Conservation (phyloP, 768 basidiomycete genomes). For the Lyophyllum atratum region DNA sequence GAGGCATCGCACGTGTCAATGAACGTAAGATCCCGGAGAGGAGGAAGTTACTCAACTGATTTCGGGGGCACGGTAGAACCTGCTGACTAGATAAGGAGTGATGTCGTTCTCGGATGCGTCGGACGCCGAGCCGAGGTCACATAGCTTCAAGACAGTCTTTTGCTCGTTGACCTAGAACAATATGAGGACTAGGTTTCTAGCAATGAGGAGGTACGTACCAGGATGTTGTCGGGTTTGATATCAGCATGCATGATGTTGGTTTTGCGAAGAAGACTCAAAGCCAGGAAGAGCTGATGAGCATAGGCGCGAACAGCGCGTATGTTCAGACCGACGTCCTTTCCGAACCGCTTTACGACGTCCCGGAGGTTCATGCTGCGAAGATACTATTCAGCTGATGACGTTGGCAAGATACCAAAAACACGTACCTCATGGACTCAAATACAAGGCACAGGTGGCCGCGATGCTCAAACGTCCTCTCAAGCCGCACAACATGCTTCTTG, state of each 20-base stretch:
- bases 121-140: conserved; percentile 96
- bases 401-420: neutral
- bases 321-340: conserved; percentile 96
- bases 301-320: conserved; percentile 99
- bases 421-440: conserved; percentile 92
- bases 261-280: conserved; percentile 83
- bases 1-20: conserved; percentile 14
- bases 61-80: conserved; percentile 98
- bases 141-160: conserved; percentile 91
- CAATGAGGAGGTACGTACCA: conserved; percentile 54
- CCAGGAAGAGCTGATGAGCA: conserved; percentile 92
- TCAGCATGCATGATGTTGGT: conserved; percentile 97
- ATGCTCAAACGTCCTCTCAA: conserved; percentile 95
- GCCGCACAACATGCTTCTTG: conserved; percentile 93
- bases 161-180: conserved; percentile 82
- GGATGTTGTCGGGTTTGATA: conserved; percentile 97
- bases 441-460: conserved; percentile 96
- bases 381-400: neutral
- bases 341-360: conserved; percentile 96
- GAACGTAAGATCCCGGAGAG: conserved; percentile 1
- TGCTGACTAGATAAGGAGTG: conserved; percentile 95
- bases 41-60: conserved; percentile 68
- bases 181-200: neutral
- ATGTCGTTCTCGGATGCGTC: conserved; percentile 96
- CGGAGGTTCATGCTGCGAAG: conserved; percentile 89